phyloP scores from a whole-genome alignment of 768 basidiomycete genomes.

The Serendipita sp. region DNA sequence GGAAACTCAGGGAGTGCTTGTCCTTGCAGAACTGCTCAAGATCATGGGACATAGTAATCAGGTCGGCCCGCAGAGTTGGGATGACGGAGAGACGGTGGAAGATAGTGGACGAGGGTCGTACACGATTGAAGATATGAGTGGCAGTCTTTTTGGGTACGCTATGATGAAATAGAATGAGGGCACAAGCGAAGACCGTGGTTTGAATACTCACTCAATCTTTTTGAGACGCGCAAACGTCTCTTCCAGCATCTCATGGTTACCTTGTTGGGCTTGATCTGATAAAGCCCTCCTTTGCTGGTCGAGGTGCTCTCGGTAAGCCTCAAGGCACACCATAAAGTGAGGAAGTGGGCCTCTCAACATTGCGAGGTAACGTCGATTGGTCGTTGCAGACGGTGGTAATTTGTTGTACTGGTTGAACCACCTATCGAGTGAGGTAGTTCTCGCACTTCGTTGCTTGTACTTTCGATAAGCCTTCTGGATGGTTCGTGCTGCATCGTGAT shows the following conservation, averaged over 20 bases:
- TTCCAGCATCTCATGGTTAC: neutral
- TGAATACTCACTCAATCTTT: neutral
- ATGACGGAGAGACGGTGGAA: too few relatives aligned
- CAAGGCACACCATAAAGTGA: neutral
- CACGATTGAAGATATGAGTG: too few relatives aligned
- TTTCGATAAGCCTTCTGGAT: neutral
- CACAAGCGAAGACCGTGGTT: too few relatives aligned
- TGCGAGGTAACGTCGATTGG: neutral
- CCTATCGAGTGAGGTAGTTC: neutral
- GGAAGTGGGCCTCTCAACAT: neutral
- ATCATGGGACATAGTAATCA: neutral
- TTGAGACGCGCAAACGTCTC: neutral
- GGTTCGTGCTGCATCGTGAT: neutral
- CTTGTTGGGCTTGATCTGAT: neutral
- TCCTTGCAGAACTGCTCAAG: constrained; percentile 10
- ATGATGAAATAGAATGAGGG: too few relatives aligned
- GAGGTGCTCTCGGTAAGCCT: neutral
- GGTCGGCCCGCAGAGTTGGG: too few relatives aligned
- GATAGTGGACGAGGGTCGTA: too few relatives aligned
- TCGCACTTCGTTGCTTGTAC: neutral
- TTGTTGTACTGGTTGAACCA: neutral
- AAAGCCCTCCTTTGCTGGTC: neutral
- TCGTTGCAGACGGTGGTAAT: neutral
- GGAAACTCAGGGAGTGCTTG: constrained; percentile 11
- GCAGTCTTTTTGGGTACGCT: too few relatives aligned